Evolutionary conservation across 2,329 filamentous ascomycete genomes (phyloP).

Genomic region (Venturia aucupariae): DNA sequence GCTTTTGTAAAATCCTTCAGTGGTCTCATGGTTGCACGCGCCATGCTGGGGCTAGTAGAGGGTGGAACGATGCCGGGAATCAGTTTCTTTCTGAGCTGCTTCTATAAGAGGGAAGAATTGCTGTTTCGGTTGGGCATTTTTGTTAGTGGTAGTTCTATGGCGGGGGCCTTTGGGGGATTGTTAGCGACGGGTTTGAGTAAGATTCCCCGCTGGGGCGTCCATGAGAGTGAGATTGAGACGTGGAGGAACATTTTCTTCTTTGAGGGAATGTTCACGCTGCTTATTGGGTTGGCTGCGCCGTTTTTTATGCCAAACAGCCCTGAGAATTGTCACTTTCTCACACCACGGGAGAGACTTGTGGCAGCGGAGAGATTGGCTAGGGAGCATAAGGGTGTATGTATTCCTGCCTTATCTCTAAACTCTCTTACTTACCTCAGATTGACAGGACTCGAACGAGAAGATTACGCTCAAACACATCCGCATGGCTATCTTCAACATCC

Average conservation of each 20-base stretch:
- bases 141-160: slow-evolving; percentile 45
- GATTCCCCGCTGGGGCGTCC: slow-evolving; percentile 43
- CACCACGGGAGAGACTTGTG: slow-evolving; percentile 44
- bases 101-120: slow-evolving; percentile 49
- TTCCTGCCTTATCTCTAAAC: slow-evolving; percentile 12
- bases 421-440: neutral
- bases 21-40: slow-evolving; percentile 39
- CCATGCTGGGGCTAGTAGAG: slow-evolving; percentile 46
- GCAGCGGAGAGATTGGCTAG: slow-evolving; percentile 42
- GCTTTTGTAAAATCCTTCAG: slow-evolving; percentile 43
- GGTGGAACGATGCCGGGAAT: slow-evolving; percentile 51
- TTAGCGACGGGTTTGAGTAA: slow-evolving; percentile 43
- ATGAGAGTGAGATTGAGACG: neutral
- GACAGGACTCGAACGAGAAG: slow-evolving; percentile 33
- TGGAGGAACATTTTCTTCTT: slow-evolving; percentile 58
- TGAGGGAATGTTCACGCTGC: slow-evolving; percentile 47
- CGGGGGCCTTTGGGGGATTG: slow-evolving; percentile 50
- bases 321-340: slow-evolving; percentile 41
- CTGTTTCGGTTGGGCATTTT: slow-evolving; percentile 48
- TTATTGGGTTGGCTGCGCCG: slow-evolving; percentile 40
- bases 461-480: slow-evolving; percentile 42
- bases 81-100: slow-evolving; percentile 47
- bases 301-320: slow-evolving; percentile 45
- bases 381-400: slow-evolving; percentile 35
- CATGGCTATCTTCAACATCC: slow-evolving; percentile 45